Base-by-base conservation (phyloP, 208 protist species). In the Trypanosoma congolense region DNA sequence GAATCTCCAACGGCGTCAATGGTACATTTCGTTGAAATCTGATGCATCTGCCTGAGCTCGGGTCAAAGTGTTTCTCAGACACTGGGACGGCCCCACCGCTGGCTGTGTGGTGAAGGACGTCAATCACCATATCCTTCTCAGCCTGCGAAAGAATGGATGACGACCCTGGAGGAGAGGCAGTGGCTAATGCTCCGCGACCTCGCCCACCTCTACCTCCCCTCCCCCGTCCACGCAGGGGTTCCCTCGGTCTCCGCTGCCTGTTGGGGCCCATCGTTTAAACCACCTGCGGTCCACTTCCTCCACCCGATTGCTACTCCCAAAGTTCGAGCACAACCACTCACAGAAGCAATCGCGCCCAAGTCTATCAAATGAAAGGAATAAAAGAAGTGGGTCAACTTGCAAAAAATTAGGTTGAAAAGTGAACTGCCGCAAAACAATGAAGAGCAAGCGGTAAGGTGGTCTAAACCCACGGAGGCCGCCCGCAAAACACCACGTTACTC, bases 101-200 rank as follows among this genome's bases (percentile, higher is more conserved):
- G 2, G 84, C 88, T 24, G 83, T 84, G 68, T 95, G 88, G 33
- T 90, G 83, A 36, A 95, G 75, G 18, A 95, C 88, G 52, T 95
- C 88, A 50, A 92, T 84, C 38, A 95, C 85, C 26, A 95, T 71
- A 6, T 95, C 88, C 16, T 77, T 63, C 4, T 75, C 73, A 1
- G 81, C 77, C 25, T 61, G 73, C 40, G 82, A 80, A 22, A 92
- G 83, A 73, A 90, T 80, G 4, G 87, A 88, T 8, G 81, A 75
- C 24, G 73, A 60, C 42, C 56, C 30, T 48, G 70, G 60, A 8
- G 62, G 56, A 1, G 56, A 4, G 1, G 66, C 10, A 16, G 70
- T 10, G 0, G 68, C 55, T 9, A n/a, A n/a, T n/a, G n/a, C n/a
- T n/a, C 56, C 61, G 9, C 73, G 55, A 12, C 78, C 61, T 36